Conservation (phyloP, 1,139 yeast genomes). For the Arxiozyma slooffiae region DNA sequence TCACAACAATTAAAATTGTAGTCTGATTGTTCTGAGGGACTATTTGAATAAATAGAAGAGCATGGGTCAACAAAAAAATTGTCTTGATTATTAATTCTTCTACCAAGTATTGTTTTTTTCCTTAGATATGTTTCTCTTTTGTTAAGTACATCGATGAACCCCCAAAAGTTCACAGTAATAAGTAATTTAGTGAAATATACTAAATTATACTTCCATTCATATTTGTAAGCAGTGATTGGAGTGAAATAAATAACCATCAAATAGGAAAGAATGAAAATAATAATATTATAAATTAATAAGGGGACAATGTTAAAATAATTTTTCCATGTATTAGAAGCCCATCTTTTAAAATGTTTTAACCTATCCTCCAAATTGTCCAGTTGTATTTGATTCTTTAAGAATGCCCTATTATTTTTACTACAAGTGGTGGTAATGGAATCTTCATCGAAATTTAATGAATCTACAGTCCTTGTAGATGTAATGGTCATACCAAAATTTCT, state of each 20-base stretch:
- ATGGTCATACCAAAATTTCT: conserved; percentile 22
- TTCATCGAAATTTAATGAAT: background rate
- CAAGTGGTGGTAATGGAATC: background rate
- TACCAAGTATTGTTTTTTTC: conserved; percentile 26
- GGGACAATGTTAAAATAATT: conserved; percentile 25
- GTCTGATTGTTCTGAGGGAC: background rate
- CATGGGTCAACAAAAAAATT: conserved; percentile 23
- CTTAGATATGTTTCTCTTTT: conserved; percentile 20
- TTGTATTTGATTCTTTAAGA: background rate
- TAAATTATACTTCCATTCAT: conserved; percentile 21
- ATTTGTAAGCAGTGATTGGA: conserved; percentile 2
- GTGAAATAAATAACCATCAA: conserved; percentile 14
- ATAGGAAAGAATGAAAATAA: conserved; percentile 14
- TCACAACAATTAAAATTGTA: background rate
- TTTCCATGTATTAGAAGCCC: conserved; percentile 13
- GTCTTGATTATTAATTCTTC: conserved; percentile 25
- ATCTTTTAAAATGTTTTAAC: background rate
- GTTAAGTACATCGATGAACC: conserved; percentile 25
- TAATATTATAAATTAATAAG: conserved; percentile 18
- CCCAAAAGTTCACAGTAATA: conserved; percentile 28
- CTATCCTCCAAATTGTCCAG: conserved; percentile 5
- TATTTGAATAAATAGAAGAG: conserved; percentile 8
- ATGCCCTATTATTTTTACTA: background rate
- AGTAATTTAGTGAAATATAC: conserved; percentile 20
- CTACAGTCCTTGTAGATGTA: conserved; percentile 11